phyloP scores from a whole-genome alignment of 805 yeast species.

The Metschnikowia bowlesiae region DNA sequence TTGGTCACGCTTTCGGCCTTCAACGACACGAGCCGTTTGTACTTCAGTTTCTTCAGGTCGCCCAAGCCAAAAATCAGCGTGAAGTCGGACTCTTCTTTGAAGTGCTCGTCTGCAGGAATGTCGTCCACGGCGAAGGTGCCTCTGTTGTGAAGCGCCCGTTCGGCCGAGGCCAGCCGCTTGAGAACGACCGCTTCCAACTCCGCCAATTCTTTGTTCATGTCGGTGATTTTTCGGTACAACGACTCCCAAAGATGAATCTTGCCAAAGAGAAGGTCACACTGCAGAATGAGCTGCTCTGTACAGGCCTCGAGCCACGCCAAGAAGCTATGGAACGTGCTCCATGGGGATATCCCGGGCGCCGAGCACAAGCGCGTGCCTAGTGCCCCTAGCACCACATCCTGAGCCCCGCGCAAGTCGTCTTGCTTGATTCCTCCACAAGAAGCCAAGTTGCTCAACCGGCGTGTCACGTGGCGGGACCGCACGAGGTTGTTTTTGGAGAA shows the following conservation, averaged over 20 bases:
- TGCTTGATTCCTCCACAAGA: constrained; percentile 31
- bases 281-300: constrained; percentile 21
- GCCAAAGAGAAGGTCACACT: constrained; percentile 20
- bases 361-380: background rate
- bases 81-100: constrained; percentile 18
- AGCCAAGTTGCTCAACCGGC: constrained; percentile 34
- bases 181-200: background rate
- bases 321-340: background rate
- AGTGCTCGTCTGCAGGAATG: constrained; percentile 6
- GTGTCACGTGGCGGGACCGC: constrained; percentile 23
- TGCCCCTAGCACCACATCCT: background rate
- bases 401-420: constrained; percentile 23
- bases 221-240: constrained; percentile 24
- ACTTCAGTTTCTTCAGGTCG: constrained; percentile 49
- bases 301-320: constrained; percentile 23
- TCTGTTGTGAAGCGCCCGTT: background rate
- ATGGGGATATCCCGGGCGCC: background rate
- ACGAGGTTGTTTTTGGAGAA: constrained; percentile 43
- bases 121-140: constrained; percentile 8
- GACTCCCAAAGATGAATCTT: constrained; percentile 30
- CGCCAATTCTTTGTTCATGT: constrained; percentile 25
- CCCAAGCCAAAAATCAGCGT: constrained; percentile 37
- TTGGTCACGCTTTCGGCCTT: constrained; percentile 40
- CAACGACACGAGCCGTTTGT: constrained; percentile 39
- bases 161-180: background rate